Conservation (phyloP, 2,329 filamentous ascomycete genomes). For the Davidsoniella virescens region DNA sequence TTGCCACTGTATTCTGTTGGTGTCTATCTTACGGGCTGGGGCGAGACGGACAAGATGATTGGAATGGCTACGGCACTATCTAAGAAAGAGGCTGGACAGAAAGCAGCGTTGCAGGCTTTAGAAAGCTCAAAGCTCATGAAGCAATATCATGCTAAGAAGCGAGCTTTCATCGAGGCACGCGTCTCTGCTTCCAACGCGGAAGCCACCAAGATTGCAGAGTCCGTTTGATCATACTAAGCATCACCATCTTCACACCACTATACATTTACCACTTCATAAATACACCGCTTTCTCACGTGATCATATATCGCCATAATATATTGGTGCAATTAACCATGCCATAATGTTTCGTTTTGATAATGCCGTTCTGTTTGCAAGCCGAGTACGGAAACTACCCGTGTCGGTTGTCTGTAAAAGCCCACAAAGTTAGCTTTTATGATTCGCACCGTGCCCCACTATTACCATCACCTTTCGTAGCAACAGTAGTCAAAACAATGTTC, state of each 20-base stretch:
- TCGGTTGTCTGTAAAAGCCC: too few species aligned
- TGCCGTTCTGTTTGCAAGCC: too few species aligned
- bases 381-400: too few species aligned
- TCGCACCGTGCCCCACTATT: too few species aligned
- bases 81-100: constrained; percentile 53
- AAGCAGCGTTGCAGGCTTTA: constrained; percentile 48
- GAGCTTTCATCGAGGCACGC: constrained; percentile 23
- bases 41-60: constrained; percentile 43
- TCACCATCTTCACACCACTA: background rate
- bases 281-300: background rate
- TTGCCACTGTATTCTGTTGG: constrained; percentile 46
- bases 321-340: too few species aligned
- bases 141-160: constrained; percentile 31
- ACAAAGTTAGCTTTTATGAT: too few species aligned
- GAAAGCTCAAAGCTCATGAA: constrained; percentile 49
- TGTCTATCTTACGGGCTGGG: constrained; percentile 52
- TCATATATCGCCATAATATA: too few species aligned
- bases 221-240: background rate
- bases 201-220: constrained; percentile 1
- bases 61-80: constrained; percentile 47
- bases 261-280: background rate
- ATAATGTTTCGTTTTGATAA: too few species aligned
- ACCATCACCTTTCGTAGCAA: too few species aligned
- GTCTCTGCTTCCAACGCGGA: background rate
- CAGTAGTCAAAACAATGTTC: too few species aligned